Conservation (phyloP, 148 eudicot genomes). For the Talinum fruticosum region DNA sequence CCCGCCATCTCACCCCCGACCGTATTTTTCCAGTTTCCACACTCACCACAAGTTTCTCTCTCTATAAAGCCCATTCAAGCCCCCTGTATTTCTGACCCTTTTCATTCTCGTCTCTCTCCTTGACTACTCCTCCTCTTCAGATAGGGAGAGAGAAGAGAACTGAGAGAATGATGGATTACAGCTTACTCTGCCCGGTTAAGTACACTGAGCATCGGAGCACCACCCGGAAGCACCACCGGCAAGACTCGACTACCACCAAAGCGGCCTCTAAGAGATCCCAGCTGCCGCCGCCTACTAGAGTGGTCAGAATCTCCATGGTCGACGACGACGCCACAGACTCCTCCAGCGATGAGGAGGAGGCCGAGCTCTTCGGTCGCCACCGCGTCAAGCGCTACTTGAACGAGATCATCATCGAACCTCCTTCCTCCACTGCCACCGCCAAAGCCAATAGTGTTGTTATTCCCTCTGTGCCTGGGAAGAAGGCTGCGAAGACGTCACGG, state of each 20-base stretch:
- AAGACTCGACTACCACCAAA: background rate
- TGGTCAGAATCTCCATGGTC: conserved; percentile 49
- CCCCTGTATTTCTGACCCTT: background rate
- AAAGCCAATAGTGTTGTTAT: background rate
- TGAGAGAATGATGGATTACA: conserved; percentile 31
- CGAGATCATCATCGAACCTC: conserved; percentile 45
- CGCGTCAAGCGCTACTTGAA: conserved; percentile 57
- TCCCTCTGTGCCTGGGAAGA: background rate
- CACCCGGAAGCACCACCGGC: conserved; percentile 22
- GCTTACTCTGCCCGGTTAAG: conserved; percentile 49
- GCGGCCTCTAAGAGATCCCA: background rate
- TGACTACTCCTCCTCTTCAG: background rate
- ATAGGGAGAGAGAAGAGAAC: background rate
- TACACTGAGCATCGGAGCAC: conserved; percentile 49
- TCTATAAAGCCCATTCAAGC: background rate
- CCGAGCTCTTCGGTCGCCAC: conserved; percentile 40
- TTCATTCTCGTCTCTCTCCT: background rate
- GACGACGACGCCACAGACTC: conserved; percentile 86
- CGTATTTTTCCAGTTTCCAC: background rate
- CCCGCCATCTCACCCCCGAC: background rate
- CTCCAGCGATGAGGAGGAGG: conserved; percentile 67
- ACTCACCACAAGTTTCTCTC: background rate
- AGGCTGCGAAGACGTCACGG: conserved; percentile 12
- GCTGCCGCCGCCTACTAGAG: conserved; percentile 12
- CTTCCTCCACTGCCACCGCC: background rate